A percentile compares a stretch with the other conserved stretches of the same genome.
phyloP scores from a whole-genome alignment of 2,329 filamentous ascomycete genomes.

The Colletotrichum horii region DNA sequence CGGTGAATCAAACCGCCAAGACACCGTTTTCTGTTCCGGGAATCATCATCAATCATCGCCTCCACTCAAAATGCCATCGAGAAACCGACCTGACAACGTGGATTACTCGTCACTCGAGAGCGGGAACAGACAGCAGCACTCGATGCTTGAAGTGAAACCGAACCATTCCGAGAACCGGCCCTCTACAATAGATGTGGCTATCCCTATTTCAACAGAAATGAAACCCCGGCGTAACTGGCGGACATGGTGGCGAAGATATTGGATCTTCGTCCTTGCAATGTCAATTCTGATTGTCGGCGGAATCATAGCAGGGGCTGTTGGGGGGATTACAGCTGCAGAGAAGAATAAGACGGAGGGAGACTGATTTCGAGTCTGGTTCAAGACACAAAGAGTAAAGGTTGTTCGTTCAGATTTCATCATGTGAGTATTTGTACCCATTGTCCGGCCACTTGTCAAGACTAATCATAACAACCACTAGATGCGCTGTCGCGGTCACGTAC shows the following conservation, averaged over 20 bases:
- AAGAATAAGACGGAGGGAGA: not conserved
- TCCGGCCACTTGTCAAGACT: not conserved
- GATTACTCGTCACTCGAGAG: not conserved
- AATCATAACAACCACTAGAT: not conserved
- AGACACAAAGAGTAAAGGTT: not conserved
- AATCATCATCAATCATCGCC: not conserved
- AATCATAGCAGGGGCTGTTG: constrained; percentile 10
- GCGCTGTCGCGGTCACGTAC: not conserved
- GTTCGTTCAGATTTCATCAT: not conserved
- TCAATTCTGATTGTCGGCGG: constrained; percentile 3
- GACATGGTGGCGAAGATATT: constrained; percentile 8
- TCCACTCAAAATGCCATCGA: not conserved
- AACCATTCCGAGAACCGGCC: not conserved
- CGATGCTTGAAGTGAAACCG: not conserved
- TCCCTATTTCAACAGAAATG: not conserved
- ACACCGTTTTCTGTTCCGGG: not conserved
- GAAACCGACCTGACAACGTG: not conserved
- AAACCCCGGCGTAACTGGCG: not conserved
- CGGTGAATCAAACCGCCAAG: not conserved
- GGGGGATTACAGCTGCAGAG: not conserved
- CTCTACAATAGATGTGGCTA: constrained; percentile 3
- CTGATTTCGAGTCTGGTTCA: not conserved
- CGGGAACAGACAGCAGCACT: not conserved
- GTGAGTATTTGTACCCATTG: not conserved
- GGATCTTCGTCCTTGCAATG: constrained; percentile 16